Base-by-base conservation (phyloP, 1,284 basidiomycete species). In the Athelia psychrophila region DNA sequence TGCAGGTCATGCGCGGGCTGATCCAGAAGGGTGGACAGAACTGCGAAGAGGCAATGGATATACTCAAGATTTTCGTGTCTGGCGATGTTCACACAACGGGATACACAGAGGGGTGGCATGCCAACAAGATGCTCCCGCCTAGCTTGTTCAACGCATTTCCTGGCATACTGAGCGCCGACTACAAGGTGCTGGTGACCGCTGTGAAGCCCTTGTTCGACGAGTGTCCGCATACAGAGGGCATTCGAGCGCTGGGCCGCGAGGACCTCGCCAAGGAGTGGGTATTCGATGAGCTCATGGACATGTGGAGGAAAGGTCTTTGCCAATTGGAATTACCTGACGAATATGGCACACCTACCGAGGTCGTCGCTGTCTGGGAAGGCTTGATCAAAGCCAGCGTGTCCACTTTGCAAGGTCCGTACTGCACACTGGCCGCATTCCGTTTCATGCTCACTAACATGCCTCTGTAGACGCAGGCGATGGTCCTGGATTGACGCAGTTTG, bases 161-260 rank as follows among this genome's bases (percentile, higher is more conserved):
- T 4, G 84, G 84, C 0, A 59, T 90, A 35, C 68, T 91, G 15
- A 79, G 79, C 0, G 70, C 72, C 1, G 84, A 87, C 2, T 85
- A 77, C 64, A 74, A 70, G 47, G 63, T 64, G 5, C 64, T 87
- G 19, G 69, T 76, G 16, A 58, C 59, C 1, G 66, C 66, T 1
- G 78, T 88, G 15, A 72, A 73, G 55, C 69, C 76, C 1, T 65
- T 85, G 20, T 69, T 82, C 51, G 77, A 80, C 2, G 70, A 81
- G 55, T 78, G 79, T 33, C 75, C 80, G 0, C 69, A 70, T 36
- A 53, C 79, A 13, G 65, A 70, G 5, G 81, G 86, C 58, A 67
- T 88, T 38, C 70, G 80, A 24, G 64, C 75, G 6, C 64, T 91
- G 56, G 79, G 74, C 6, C 64, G 69, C 44, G 78, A 82, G 16